Evolutionary conservation across 140 eudicot species (phyloP).

Genomic region (Ambrosia hybrid): DNA sequence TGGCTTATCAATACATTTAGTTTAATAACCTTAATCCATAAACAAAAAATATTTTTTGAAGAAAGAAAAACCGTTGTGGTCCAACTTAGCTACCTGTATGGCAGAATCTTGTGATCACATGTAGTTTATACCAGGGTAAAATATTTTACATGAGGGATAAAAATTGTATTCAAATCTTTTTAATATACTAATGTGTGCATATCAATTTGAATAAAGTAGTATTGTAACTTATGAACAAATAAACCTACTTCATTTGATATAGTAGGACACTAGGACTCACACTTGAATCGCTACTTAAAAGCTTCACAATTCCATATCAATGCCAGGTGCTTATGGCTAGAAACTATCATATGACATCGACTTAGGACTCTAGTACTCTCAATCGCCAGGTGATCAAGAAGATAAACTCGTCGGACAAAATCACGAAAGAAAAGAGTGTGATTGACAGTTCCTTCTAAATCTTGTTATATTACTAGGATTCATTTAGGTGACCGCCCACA

Average conservation of each 20-base stretch:
- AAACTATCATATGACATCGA: background rate
- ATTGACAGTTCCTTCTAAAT: too few relatives aligned
- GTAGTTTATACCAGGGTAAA: constrained; percentile 4
- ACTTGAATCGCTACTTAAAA: too few relatives aligned
- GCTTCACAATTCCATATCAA: background rate
- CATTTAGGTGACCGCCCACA: too few relatives aligned
- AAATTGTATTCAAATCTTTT: background rate
- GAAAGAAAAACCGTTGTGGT: background rate
- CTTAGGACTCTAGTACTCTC: too few relatives aligned
- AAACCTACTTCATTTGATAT: background rate
- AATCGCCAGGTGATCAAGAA: background rate
- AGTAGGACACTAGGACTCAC: too few relatives aligned
- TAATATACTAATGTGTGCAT: too few relatives aligned
- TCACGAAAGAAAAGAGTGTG: too few relatives aligned
- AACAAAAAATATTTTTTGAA: background rate
- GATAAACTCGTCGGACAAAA: background rate
- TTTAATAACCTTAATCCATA: too few relatives aligned
- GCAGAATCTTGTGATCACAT: constrained; percentile 5
- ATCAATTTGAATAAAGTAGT: too few relatives aligned
- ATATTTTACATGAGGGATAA: background rate
- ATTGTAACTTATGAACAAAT: background rate
- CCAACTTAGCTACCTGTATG: background rate
- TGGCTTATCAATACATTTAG: too few relatives aligned
- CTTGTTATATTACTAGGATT: too few relatives aligned
- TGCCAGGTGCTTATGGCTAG: background rate